Conservation (phyloP, 2,329 filamentous ascomycete species). For the Aspergillus vadensis region DNA sequence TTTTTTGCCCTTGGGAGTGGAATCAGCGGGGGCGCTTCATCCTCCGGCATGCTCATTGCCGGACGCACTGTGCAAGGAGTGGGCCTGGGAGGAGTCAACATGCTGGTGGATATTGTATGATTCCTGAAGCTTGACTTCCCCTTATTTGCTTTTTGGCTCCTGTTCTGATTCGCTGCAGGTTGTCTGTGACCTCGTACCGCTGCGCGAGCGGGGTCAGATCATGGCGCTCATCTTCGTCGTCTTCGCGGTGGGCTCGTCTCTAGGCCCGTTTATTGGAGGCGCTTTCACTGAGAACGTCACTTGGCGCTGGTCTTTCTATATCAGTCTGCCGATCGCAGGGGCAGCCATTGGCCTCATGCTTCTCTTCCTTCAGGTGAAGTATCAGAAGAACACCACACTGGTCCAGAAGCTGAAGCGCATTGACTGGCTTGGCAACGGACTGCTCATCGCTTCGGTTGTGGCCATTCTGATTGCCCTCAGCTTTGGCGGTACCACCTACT, state of each 20-base stretch:
- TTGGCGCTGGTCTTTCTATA: conserved; percentile 37
- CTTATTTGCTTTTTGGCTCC: too few species aligned
- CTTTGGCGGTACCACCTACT: conserved; percentile 31
- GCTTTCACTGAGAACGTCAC: conserved; percentile 18
- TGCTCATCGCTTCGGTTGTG: conserved; percentile 30
- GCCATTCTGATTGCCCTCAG: conserved; percentile 32
- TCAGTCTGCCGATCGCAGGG: conserved; percentile 31
- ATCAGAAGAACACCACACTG: neutral
- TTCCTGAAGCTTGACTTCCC: too few species aligned
- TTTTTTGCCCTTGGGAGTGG: conserved; percentile 57
- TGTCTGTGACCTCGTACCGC: conserved; percentile 49
- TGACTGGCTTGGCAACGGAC: conserved; percentile 30
- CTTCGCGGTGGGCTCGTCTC: conserved; percentile 43
- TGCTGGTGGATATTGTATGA: conserved; percentile 42
- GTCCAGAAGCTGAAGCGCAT: conserved; percentile 19
- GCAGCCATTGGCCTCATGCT: conserved; percentile 26
- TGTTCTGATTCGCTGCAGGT: conserved; percentile 24
- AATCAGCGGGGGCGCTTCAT: conserved; percentile 53
- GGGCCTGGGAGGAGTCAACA: conserved; percentile 49
- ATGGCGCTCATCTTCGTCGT: conserved; percentile 24
- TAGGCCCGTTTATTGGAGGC: conserved; percentile 49
- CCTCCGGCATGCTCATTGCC: conserved; percentile 52
- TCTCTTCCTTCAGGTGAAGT: conserved; percentile 25
- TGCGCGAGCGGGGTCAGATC: conserved; percentile 35
- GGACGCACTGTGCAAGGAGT: conserved; percentile 60